phyloP scores from a whole-genome alignment of 169 alveolate species.

The Plasmodium berghei region DNA sequence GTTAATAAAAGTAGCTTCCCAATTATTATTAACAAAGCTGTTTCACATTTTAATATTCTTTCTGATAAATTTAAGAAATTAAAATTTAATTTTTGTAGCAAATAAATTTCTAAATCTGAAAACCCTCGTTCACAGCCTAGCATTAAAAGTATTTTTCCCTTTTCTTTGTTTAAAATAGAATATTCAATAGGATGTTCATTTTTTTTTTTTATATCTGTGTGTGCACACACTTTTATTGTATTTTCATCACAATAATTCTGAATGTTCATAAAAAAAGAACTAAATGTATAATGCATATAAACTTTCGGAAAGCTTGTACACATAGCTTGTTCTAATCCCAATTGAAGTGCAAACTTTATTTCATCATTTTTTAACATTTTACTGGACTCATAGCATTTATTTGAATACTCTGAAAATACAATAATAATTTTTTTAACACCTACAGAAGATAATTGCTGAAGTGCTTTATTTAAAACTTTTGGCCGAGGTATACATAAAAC shows the following conservation, averaged over 20 bases:
- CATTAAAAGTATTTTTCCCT: slow-evolving; percentile 71
- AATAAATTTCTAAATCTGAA: slow-evolving; percentile 72
- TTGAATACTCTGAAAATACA: slow-evolving; percentile 66
- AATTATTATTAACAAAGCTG: slow-evolving; percentile 56
- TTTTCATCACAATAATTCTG: slow-evolving; percentile 40
- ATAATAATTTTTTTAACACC: slow-evolving; percentile 68
- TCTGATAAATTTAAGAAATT: slow-evolving; percentile 59
- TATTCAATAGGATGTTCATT: neutral
- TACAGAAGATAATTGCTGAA: slow-evolving; percentile 64
- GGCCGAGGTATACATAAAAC: slow-evolving; percentile 74
- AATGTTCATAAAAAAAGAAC: slow-evolving; percentile 68
- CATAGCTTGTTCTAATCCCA: slow-evolving; percentile 77
- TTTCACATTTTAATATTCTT: slow-evolving; percentile 74
- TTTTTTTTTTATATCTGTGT: slow-evolving; percentile 29
- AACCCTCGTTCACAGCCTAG: slow-evolving; percentile 75
- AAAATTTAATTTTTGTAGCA: slow-evolving; percentile 38
- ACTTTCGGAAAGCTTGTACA: slow-evolving; percentile 53
- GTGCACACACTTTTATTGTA: slow-evolving; percentile 71
- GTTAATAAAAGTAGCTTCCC: slow-evolving; percentile 69
- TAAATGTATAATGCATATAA: slow-evolving; percentile 64
- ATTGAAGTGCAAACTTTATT: slow-evolving; percentile 70
- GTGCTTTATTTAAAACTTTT: slow-evolving; percentile 30
- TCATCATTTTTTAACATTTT: slow-evolving; percentile 67
- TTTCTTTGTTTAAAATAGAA: slow-evolving; percentile 28
- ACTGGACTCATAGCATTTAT: slow-evolving; percentile 69